Evolutionary conservation across 352 stramenopile species (phyloP), one percentile per base, ranked within the genome.

Genomic region (Phytophthora niederhauseri): DNA sequence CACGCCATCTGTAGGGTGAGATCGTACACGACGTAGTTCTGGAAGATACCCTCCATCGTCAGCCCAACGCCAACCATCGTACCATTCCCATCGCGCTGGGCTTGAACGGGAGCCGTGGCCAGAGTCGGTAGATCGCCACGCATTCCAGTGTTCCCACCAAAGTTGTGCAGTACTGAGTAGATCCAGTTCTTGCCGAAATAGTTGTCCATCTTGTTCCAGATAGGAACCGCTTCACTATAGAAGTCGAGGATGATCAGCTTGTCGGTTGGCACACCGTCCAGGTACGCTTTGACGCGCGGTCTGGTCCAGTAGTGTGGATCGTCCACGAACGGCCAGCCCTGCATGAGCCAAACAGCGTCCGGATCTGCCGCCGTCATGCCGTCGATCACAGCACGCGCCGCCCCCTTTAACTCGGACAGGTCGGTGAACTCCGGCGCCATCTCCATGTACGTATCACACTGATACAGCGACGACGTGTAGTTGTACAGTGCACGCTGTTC

Each of bases 1-100:
- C 83, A 94, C 9, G 83, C 82, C 85, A 93, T 93, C 61, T 93
- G 75, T 9, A 93, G 63, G 7, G 77, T 77, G 20, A 94, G 68
- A 45, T 95, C 87, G 57, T 95, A 95, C 51, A 95, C 85, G 1
- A 95, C 72, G 54, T 95, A 95, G 70, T 95, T 95, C 62, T 95
- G 84, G 67, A 88, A 92, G 45, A 95, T 95, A 12, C 87, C 87
- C 68, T 95, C 87, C 87, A 95, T 95, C 0, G 85, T 93, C 3
- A 93, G 67, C 0, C 87, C 87, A 6, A 95, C 64, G 20, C 87
- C 87, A 43, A 91, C 70, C 84, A 95, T 90, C 6, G 85, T 91
- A 9, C 84, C 85, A 15, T 81, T 75, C 48, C 81, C 85, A 7
- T 46, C 64, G 2, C 64, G 53, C 6, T 66, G 71, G 2, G 87